Evolutionary conservation across 2,329 filamentous ascomycete species (phyloP).

Genomic region (Graphiopsis chlorocephala): DNA sequence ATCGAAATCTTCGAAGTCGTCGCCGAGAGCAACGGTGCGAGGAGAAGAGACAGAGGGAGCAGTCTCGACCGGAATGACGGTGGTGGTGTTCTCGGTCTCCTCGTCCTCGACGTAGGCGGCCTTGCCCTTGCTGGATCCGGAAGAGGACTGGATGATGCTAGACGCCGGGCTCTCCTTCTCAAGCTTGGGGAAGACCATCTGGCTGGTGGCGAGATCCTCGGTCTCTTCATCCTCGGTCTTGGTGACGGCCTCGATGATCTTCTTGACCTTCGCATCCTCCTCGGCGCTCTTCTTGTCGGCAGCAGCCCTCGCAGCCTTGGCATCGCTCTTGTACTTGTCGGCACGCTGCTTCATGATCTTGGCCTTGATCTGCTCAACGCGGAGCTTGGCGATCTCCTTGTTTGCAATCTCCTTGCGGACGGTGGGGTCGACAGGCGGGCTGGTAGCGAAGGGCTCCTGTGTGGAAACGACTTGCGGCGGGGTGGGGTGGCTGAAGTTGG

Average conservation of each 20-base stretch:
- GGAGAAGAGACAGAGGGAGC: conserved; percentile 27
- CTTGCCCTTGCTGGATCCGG: conserved; percentile 43
- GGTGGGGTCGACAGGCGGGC: background rate
- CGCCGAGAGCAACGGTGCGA: conserved; percentile 4
- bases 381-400: conserved; percentile 31
- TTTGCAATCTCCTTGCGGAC: conserved; percentile 16
- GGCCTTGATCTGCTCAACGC: conserved; percentile 33
- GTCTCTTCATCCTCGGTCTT: conserved; percentile 33
- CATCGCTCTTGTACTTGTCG: conserved; percentile 26
- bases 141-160: conserved; percentile 64
- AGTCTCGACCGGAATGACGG: conserved; percentile 29
- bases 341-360: conserved; percentile 31
- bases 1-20: conserved; percentile 50
- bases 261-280: conserved; percentile 29
- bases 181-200: conserved; percentile 95
- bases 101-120: conserved; percentile 56
- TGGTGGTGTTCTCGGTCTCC: conserved; percentile 46
- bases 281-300: conserved; percentile 30
- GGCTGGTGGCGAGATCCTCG: conserved; percentile 48
- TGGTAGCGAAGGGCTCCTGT: background rate
- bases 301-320: conserved; percentile 26
- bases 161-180: conserved; percentile 87
- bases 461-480: background rate
- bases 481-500: conserved; percentile 9
- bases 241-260: conserved; percentile 27